Evolutionary conservation across 768 basidiomycete species (phyloP).

Genomic region (Kwoniella sp.): DNA sequence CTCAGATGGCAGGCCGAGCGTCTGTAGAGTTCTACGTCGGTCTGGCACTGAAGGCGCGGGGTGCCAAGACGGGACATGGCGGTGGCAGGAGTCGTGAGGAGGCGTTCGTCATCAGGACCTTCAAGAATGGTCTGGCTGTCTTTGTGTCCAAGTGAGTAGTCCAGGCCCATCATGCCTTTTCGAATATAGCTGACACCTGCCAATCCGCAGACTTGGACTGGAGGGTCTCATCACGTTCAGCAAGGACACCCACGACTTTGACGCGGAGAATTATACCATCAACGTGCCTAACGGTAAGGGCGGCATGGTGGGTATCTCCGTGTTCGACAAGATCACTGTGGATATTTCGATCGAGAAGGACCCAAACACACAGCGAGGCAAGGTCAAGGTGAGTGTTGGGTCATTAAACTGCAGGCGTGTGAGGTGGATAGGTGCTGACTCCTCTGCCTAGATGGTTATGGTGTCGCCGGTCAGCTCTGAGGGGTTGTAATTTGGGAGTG

Average conservation of each 20-base stretch:
- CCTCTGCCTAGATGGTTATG: slow-evolving; percentile 35
- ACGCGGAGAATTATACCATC: slow-evolving; percentile 84
- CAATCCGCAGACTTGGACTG: slow-evolving; percentile 67
- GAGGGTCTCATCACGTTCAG: slow-evolving; percentile 88
- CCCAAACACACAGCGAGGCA: slow-evolving; percentile 82
- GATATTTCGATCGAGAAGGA: slow-evolving; percentile 90
- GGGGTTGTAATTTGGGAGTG: slow-evolving; percentile 32
- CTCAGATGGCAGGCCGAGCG: slow-evolving; percentile 94
- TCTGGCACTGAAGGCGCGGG: slow-evolving; percentile 68
- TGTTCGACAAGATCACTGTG: slow-evolving; percentile 92
- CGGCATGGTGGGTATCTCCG: slow-evolving; percentile 63
- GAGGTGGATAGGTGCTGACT: neutral
- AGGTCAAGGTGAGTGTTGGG: slow-evolving; percentile 62
- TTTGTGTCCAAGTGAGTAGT: slow-evolving; percentile 81
- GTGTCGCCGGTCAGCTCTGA: slow-evolving; percentile 40
- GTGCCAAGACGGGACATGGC: slow-evolving; percentile 45
- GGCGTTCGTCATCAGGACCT: slow-evolving; percentile 72
- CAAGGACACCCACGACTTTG: slow-evolving; percentile 79
- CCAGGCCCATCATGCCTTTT: neutral
- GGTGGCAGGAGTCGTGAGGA: slow-evolving; percentile 38
- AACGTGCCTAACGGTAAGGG: slow-evolving; percentile 57
- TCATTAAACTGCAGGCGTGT: slow-evolving; percentile 3
- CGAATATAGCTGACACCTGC: neutral
- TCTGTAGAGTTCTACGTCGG: slow-evolving; percentile 98
- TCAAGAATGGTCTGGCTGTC: slow-evolving; percentile 92